Evolutionary conservation across 2,329 filamentous ascomycete genomes (phyloP).

Genomic region (Botrytis hyacinthi): DNA sequence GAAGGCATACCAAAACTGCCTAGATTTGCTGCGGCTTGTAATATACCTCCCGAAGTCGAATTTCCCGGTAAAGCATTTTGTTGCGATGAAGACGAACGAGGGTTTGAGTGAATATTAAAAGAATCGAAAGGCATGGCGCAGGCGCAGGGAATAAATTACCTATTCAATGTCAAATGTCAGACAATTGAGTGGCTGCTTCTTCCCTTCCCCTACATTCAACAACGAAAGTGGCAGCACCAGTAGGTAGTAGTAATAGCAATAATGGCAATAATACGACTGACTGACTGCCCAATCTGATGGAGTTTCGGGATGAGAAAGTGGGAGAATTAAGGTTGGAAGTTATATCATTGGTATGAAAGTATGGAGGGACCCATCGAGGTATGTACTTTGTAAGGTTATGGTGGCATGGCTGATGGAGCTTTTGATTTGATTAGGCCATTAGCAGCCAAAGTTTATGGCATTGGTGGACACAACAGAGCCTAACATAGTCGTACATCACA

Average conservation of each 20-base stretch:
- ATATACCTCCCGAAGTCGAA: slow-evolving; percentile 31
- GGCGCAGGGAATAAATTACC: not conserved
- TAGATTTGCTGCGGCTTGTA: slow-evolving; percentile 37
- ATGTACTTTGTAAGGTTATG: not conserved
- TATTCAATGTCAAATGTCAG: not conserved
- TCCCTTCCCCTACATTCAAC: not conserved
- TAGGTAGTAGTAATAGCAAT: not conserved
- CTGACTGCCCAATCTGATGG: not conserved
- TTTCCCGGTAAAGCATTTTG: slow-evolving; percentile 29
- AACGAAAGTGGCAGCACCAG: not conserved
- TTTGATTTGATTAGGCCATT: not conserved
- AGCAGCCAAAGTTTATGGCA: not conserved
- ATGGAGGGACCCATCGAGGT: not conserved
- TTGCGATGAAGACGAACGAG: slow-evolving; percentile 28
- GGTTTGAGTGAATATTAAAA: slow-evolving; percentile 29
- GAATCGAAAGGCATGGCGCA: slow-evolving; percentile 24
- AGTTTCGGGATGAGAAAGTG: not conserved
- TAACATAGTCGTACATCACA: not conserved
- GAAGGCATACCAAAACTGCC: slow-evolving; percentile 35
- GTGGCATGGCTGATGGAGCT: not conserved
- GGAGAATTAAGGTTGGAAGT: not conserved
- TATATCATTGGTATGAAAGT: not conserved
- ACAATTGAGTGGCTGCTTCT: slow-evolving; percentile 1
- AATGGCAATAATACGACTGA: not conserved
- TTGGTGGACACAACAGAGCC: not conserved